Percentiles rank a stretch among this genome's conserved stretches.
These are phyloP conservation scores for Globisporangium splendens DNA, from an alignment of 352 stramenopile genomes.

Conservation along the genomic window DNA sequence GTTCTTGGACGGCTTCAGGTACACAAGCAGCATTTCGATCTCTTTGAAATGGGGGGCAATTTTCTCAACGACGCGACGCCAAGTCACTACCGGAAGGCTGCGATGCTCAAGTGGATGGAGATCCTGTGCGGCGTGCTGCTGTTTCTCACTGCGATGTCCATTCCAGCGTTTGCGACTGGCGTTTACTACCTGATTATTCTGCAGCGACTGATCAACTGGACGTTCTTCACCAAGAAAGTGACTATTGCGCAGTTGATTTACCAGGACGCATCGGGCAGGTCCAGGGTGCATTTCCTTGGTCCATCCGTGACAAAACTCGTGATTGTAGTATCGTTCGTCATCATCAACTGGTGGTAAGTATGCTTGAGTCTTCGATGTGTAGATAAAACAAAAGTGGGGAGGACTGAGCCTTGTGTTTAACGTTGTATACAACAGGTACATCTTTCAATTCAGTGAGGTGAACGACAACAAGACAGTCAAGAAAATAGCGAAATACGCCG, in stretches of 20 bases:
- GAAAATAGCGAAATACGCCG: conserved; percentile 47
- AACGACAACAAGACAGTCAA: conserved; percentile 22
- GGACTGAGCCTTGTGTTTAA: not conserved
- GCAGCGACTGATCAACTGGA: conserved; percentile 59
- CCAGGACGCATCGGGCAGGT: conserved; percentile 7
- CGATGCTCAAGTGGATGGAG: conserved; percentile 39
- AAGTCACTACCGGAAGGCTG: conserved; percentile 19
- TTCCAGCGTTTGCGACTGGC: conserved; percentile 50
- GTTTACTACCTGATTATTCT: conserved; percentile 64
- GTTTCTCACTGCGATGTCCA: conserved; percentile 53
- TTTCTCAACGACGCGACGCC: conserved; percentile 26
- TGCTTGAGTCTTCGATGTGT: not conserved
- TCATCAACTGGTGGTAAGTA: conserved; percentile 50
- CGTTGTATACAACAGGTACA: conserved; percentile 30
- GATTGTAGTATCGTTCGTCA: conserved; percentile 36
- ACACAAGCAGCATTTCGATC: conserved; percentile 36
- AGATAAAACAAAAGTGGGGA: not conserved
- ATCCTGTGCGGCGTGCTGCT: conserved; percentile 45
- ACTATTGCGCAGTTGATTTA: conserved; percentile 52
- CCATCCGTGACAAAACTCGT: conserved; percentile 34
- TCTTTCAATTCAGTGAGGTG: conserved; percentile 44
- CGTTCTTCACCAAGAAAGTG: conserved; percentile 57
- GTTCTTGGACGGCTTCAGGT: conserved; percentile 35
- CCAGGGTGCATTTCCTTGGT: conserved; percentile 45
- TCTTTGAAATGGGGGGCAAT: conserved; percentile 56